Evolutionary conservation across 345 rosid genomes (phyloP).

Genomic region (Clausena lansium): DNA sequence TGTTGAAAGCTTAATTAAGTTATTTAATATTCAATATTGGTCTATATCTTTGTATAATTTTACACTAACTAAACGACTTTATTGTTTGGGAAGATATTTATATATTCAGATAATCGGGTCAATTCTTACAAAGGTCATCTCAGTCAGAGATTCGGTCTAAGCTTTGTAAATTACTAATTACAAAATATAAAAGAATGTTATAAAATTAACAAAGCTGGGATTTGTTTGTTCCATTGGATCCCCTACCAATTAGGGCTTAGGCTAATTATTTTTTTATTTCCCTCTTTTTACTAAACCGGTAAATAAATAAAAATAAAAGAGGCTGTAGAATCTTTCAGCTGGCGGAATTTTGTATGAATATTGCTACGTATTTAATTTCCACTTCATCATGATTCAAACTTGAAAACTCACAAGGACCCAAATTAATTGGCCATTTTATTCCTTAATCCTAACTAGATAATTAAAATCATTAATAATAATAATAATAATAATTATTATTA

Average conservation of each 20-base stretch:
- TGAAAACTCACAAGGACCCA: not conserved
- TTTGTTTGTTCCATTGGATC: constrained; percentile 14
- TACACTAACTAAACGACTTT: not conserved
- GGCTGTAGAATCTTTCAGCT: not conserved
- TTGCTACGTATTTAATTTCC: too few species aligned
- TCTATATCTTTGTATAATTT: not conserved
- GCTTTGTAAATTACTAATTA: not conserved
- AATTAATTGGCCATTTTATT: not conserved
- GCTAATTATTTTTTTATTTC: not conserved
- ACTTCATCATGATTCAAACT: too few species aligned
- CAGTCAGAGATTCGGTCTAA: constrained; percentile 12
- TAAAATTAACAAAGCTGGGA: not conserved
- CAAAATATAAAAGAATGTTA: not conserved
- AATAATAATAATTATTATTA: too few species aligned
- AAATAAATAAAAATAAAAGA: not conserved
- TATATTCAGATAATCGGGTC: constrained; percentile 1
- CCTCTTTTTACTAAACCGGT: not conserved
- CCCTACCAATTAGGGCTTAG: not conserved
- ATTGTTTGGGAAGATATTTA: not conserved
- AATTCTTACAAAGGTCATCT: constrained; percentile 6
- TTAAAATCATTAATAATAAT: not conserved
- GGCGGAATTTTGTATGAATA: not conserved
- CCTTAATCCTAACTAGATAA: not conserved
- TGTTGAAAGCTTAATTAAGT: not conserved
- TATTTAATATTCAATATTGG: not conserved